These are phyloP conservation scores for Naganishia vishniacii DNA, from an alignment of 768 basidiomycete species.

Conservation along the genomic window DNA sequence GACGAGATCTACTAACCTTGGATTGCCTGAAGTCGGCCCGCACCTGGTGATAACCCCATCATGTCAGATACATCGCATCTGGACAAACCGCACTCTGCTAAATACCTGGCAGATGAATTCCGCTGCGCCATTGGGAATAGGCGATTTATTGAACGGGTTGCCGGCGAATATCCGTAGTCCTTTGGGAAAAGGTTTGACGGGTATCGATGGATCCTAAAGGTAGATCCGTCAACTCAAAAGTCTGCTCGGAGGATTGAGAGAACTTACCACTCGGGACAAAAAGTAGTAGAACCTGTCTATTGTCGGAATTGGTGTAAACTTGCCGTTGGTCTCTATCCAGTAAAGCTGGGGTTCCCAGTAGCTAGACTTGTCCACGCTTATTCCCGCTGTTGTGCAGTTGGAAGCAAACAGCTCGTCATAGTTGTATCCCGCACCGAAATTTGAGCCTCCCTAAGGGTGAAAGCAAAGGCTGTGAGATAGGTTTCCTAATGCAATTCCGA, in stretches of 20 bases:
- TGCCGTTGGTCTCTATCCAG: constrained; percentile 4
- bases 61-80: too few relatives aligned
- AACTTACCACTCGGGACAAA: constrained; percentile 29
- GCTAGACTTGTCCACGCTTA: constrained; percentile 43
- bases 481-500: too few relatives aligned
- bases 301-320: constrained; percentile 28
- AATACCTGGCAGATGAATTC: constrained; percentile 18
- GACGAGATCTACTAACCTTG: too few relatives aligned
- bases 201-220: constrained; percentile 26
- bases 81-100: too few relatives aligned
- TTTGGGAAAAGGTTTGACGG: constrained; percentile 40
- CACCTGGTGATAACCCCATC: too few relatives aligned
- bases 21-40: neutral
- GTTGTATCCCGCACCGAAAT: constrained; percentile 40
- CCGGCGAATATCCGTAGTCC: constrained; percentile 44
- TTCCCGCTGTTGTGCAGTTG: constrained; percentile 33
- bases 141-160: constrained; percentile 36
- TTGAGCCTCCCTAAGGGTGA: constrained; percentile 27
- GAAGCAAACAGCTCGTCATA: constrained; percentile 31
- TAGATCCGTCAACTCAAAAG: too few relatives aligned
- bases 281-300: constrained; percentile 44
- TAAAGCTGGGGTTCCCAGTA: constrained; percentile 29
- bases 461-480: neutral
- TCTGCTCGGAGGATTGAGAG: neutral
- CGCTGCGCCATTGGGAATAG: neutral